A percentile compares a stretch with the other conserved stretches of the same genome.
Evolutionary conservation across 768 basidiomycete species (phyloP).

Genomic region (Boletus reticuloceps): DNA sequence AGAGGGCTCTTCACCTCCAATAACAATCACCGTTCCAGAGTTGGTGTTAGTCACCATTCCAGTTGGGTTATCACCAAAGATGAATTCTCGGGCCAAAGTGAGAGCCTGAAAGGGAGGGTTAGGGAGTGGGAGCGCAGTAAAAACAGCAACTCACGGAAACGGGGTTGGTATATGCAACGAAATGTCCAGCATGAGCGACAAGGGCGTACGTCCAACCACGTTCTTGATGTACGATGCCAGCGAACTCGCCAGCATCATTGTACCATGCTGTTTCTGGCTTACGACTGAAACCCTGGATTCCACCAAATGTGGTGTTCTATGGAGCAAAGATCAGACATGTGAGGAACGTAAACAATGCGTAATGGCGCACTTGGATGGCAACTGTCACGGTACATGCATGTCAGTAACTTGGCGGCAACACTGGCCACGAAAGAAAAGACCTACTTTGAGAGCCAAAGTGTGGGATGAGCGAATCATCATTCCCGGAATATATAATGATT

Average conservation of each 20-base stretch:
- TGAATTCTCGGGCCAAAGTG: conserved; percentile 61
- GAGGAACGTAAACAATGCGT: background rate
- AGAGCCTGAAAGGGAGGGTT: conserved; percentile 42
- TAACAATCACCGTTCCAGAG: conserved; percentile 29
- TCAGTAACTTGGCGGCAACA: background rate
- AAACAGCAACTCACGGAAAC: conserved; percentile 38
- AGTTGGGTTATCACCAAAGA: conserved; percentile 58
- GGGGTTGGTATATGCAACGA: conserved; percentile 35
- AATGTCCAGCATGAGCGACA: conserved; percentile 38
- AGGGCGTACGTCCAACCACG: conserved; percentile 51
- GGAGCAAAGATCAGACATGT: background rate
- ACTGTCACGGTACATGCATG: conserved; percentile 32
- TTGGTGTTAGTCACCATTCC: conserved; percentile 45
- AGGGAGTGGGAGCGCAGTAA: background rate
- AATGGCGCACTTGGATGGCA: conserved; percentile 46
- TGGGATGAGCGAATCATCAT: conserved; percentile 62
- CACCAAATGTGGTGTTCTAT: conserved; percentile 77
- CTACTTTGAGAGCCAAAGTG: conserved; percentile 62
- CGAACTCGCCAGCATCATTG: conserved; percentile 53
- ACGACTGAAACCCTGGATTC: conserved; percentile 69
- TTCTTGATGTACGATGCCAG: conserved; percentile 74
- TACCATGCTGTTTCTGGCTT: conserved; percentile 67
- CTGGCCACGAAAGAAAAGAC: conserved; percentile 4
- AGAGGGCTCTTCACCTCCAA: conserved; percentile 49
- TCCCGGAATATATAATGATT: conserved; percentile 66